Evolutionary conservation across 2,329 filamentous ascomycete genomes (phyloP), one percentile per base, ranked within the genome.

Genomic region (Pleomassaria siparia): DNA sequence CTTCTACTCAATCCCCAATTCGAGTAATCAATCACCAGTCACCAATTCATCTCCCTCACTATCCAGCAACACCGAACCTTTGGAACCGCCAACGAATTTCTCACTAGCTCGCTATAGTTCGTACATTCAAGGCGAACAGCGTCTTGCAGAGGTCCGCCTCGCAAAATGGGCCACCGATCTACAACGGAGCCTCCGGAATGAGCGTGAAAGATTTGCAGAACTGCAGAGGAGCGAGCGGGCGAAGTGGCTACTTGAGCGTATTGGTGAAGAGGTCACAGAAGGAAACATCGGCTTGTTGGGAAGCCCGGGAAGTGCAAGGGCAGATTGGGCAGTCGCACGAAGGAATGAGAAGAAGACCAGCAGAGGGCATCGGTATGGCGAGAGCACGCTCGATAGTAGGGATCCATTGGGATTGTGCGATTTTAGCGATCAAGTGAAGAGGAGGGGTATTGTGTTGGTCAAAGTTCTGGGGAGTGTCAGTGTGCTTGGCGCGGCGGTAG

Each of bases 111-210:
- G 83, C 46, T 76, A 87, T 44, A 74, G 80, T 30, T 56, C 54
- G 12, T 76, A 83, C 62, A 39, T 51, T 15, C 79, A 81, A 49
- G 75, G 77, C 15, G 82, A 86, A 60, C 82, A 86, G 56, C 76
- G 75, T 6, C 71, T 85, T 33, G 82, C 83, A 11, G 83, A 86
- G 54, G 78, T 92, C n/a, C 80, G 86, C 6, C 77, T 95, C 15
- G 87, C 86, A 1, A 88, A 87, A 62, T 95, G 90, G 90, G 89
- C 90, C 0, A 80, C 84, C 7, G 88, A 94, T 58, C 76, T 95
- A 0, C 89, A 95, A 64, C 82, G 83, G 46, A 89, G 86, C 60
- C 75, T 94, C 1, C 80, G 84, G 22, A 86, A 85, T 48, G 89
- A 94, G 66, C 80, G 84, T n/a, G 80, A 82, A 22, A 76, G 83